Conservation (phyloP, 805 yeast genomes). For the Metschnikowia matae region DNA sequence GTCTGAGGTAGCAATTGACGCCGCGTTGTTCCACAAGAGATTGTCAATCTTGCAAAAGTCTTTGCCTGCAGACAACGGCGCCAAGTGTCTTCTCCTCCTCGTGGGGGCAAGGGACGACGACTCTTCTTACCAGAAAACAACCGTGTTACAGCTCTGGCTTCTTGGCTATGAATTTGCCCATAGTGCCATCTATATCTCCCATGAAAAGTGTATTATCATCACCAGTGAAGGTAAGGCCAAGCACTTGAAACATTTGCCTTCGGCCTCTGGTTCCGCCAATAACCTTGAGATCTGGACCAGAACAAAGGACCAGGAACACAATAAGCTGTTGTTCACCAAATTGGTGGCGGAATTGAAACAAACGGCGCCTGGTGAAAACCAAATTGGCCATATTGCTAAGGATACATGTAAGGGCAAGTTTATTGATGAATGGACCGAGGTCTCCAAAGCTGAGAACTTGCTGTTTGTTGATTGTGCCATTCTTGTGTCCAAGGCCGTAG, state of each 20-base stretch:
- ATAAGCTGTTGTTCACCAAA: conserved; percentile 59
- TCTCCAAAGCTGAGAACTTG: conserved; percentile 30
- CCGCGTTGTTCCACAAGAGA: conserved; percentile 49
- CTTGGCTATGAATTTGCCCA: conserved; percentile 96
- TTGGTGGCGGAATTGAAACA: conserved; percentile 46
- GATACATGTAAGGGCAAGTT: conserved; percentile 83
- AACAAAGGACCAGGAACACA: conserved; percentile 76
- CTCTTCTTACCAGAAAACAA: conserved; percentile 84
- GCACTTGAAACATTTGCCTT: conserved; percentile 58
- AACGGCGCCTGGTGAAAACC: conserved; percentile 31
- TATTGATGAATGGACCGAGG: conserved; percentile 70
- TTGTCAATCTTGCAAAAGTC: conserved; percentile 38
- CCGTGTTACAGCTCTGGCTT: conserved; percentile 85
- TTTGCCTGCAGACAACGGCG: conserved; percentile 21
- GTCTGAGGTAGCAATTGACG: conserved; percentile 59
- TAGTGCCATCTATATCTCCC: conserved; percentile 65
- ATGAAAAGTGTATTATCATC: conserved; percentile 56
- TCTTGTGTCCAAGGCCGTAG: conserved; percentile 54
- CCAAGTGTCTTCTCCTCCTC: conserved; percentile 47
- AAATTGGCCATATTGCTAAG: conserved; percentile 64
- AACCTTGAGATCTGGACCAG: conserved; percentile 61
- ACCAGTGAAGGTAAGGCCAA: conserved; percentile 85
- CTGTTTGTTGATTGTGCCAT: conserved; percentile 47
- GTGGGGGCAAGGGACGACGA: conserved; percentile 86
- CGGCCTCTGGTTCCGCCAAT: conserved; percentile 28